Evolutionary conservation across 306 rosid species (phyloP).

Genomic region (Clitoria ternatea): DNA sequence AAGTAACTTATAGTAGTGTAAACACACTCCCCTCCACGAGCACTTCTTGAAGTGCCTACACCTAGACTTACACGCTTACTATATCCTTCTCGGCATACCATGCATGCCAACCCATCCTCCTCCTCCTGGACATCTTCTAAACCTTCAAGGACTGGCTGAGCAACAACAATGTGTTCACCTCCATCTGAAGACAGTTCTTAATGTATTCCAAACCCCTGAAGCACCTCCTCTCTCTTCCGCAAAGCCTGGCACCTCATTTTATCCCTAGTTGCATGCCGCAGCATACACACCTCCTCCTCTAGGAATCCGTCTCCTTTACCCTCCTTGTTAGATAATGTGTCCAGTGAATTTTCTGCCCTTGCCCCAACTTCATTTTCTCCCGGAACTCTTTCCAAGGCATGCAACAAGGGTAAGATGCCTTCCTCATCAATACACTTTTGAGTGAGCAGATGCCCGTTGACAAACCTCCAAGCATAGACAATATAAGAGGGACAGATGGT

Average conservation of each 20-base stretch:
- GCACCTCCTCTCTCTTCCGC: conserved; percentile 74
- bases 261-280: conserved; percentile 89
- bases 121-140: conserved; percentile 96
- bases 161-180: conserved; percentile 84
- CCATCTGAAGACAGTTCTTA: conserved; percentile 78
- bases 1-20: conserved; percentile 96
- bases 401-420: conserved; percentile 81
- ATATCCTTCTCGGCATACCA: conserved; percentile 98
- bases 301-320: conserved; percentile 95
- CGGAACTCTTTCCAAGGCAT: conserved; percentile 84
- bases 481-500: conserved; percentile 85
- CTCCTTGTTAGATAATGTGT: conserved; percentile 88
- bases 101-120: conserved; percentile 98
- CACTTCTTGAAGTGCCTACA: conserved; percentile 71
- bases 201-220: conserved; percentile 84
- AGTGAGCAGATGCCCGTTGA: conserved; percentile 85
- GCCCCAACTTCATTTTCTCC: conserved; percentile 94
- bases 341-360: conserved; percentile 96
- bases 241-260: conserved; percentile 96
- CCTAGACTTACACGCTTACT: conserved; percentile 96
- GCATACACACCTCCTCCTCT: conserved; percentile 76
- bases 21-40: conserved; percentile 94
- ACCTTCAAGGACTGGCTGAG: conserved; percentile 84
- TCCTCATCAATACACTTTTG: conserved; percentile 86
- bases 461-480: conserved; percentile 94